These are phyloP conservation scores for Arabidopsis arenosa DNA, from an alignment of 345 rosid genomes.

Conservation along the genomic window DNA sequence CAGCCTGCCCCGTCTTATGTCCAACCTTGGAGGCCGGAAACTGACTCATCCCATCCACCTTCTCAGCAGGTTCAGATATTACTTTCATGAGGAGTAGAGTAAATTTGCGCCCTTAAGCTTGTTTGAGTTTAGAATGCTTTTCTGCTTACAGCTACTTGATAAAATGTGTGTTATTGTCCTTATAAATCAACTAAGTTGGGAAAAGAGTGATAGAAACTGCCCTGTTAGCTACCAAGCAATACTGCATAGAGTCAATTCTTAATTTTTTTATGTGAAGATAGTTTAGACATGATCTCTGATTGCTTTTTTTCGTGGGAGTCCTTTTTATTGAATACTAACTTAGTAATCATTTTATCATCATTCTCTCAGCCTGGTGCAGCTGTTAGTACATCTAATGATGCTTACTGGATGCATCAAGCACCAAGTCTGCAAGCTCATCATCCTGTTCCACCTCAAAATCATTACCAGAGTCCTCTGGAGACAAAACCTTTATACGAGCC, in stretches of 20 bases:
- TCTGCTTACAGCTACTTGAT: background rate
- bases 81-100: slow-evolving; percentile 23
- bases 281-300: slow-evolving; percentile 30
- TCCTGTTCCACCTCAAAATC: slow-evolving; percentile 61
- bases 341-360: slow-evolving; percentile 27
- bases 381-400: slow-evolving; percentile 65
- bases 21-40: slow-evolving; percentile 74
- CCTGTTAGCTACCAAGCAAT: slow-evolving; percentile 20
- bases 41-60: slow-evolving; percentile 59
- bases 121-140: slow-evolving; percentile 9
- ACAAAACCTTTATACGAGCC: slow-evolving; percentile 64
- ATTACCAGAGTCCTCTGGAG: slow-evolving; percentile 66
- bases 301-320: slow-evolving; percentile 19
- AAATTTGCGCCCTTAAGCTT: slow-evolving; percentile 13
- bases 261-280: slow-evolving; percentile 14
- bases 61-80: slow-evolving; percentile 70
- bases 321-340: slow-evolving; percentile 7
- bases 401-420: slow-evolving; percentile 72
- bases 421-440: slow-evolving; percentile 66
- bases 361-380: slow-evolving; percentile 68
- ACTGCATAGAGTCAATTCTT: slow-evolving; percentile 15
- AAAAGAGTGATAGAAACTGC: slow-evolving; percentile 13
- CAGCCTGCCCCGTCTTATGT: slow-evolving; percentile 61
- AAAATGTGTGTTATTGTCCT: slow-evolving; percentile 21
- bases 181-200: background rate